Evolutionary conservation across 129 eudicot genomes (phyloP).

Genomic region (Pseudognaphalium luteoalbum): DNA sequence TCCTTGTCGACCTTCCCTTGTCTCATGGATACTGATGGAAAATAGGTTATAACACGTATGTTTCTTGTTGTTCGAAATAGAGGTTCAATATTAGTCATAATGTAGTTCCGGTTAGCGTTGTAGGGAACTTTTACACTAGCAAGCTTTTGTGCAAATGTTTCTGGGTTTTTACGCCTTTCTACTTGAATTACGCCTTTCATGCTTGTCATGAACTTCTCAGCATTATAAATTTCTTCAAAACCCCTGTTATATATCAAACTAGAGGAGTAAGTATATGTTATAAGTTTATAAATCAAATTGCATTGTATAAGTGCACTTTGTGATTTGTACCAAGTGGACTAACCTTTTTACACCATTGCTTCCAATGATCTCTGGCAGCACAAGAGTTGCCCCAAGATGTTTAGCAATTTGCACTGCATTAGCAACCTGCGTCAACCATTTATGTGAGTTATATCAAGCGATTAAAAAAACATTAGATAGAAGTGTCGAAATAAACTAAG

Average conservation of each 20-base stretch:
- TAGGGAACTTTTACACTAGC: constrained; percentile 56
- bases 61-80: constrained; percentile 38
- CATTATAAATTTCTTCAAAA: constrained; percentile 63
- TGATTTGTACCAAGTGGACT: background rate
- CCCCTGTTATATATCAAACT: constrained; percentile 40
- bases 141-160: constrained; percentile 25
- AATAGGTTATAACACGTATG: constrained; percentile 47
- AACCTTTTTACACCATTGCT: constrained; percentile 61
- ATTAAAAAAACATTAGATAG: background rate
- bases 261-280: constrained; percentile 1
- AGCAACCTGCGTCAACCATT: constrained; percentile 52
- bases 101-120: constrained; percentile 47
- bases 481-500: background rate
- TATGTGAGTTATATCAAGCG: constrained; percentile 6
- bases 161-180: constrained; percentile 39
- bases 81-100: constrained; percentile 49
- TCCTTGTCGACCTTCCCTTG: constrained; percentile 26
- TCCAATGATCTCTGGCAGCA: constrained; percentile 68
- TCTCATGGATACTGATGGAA: constrained; percentile 35
- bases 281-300: no score
- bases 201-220: constrained; percentile 48
- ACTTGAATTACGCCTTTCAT: constrained; percentile 60
- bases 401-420: constrained; percentile 64
- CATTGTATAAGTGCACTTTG: no score
- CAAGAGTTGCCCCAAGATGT: constrained; percentile 73